Evolutionary conservation across 352 stramenopile genomes (phyloP).

Genomic region (Phytophthora multivora): DNA sequence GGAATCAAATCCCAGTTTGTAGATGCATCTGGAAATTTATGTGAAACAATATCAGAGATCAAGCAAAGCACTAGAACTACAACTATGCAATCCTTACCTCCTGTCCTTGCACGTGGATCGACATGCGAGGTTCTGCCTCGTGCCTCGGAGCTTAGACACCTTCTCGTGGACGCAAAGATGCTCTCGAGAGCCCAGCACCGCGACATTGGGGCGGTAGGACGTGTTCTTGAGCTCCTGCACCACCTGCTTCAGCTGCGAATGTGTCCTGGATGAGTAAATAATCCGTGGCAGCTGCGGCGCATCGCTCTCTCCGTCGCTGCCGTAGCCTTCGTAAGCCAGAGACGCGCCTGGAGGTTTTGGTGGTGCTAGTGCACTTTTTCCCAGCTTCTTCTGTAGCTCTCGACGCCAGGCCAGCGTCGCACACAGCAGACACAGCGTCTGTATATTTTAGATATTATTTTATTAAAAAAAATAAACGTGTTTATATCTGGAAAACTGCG

Average conservation of each 20-base stretch:
- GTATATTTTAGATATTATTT: no score
- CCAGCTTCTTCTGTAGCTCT: slow-evolving; percentile 70
- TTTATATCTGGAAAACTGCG: not conserved
- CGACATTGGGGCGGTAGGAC: slow-evolving; percentile 88
- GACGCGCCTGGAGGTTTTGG: slow-evolving; percentile 9
- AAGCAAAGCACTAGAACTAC: no score
- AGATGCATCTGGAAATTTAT: slow-evolving; percentile 54
- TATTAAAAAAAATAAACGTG: not conserved
- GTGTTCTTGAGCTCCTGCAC: slow-evolving; percentile 96
- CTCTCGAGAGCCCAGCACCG: slow-evolving; percentile 94
- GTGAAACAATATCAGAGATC: not conserved
- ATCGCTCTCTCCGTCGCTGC: slow-evolving; percentile 38
- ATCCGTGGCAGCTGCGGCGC: slow-evolving; percentile 83
- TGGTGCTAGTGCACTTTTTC: not conserved
- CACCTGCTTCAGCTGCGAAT: slow-evolving; percentile 98
- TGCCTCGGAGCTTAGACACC: slow-evolving; percentile 84
- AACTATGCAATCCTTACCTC: slow-evolving; percentile 52
- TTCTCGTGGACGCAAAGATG: slow-evolving; percentile 98
- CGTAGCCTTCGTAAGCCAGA: slow-evolving; percentile 67
- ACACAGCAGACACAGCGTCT: slow-evolving; percentile 97
- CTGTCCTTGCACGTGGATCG: slow-evolving; percentile 85
- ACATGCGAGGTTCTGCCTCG: slow-evolving; percentile 88
- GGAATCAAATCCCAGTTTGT: slow-evolving; percentile 80
- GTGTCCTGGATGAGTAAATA: slow-evolving; percentile 98
- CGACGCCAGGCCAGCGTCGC: slow-evolving; percentile 93